These are phyloP conservation scores for Serendipita indica DNA, from an alignment of 768 basidiomycete species.

Conservation along the genomic window DNA sequence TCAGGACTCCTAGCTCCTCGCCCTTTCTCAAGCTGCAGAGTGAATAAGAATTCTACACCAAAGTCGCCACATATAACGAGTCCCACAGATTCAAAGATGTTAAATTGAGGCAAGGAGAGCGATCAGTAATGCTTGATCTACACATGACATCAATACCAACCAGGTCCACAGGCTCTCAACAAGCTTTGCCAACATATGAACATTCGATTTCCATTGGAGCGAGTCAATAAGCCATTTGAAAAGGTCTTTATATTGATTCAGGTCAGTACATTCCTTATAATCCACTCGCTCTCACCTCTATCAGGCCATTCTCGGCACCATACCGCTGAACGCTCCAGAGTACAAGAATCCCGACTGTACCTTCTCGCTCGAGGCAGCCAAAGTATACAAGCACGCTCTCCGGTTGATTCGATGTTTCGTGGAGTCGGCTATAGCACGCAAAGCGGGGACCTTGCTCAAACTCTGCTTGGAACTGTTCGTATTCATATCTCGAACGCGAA, in stretches of 20 bases:
- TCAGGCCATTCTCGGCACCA: conserved; percentile 57
- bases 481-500: background rate
- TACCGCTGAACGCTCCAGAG: conserved; percentile 52
- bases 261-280: conserved; percentile 25
- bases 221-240: conserved; percentile 52
- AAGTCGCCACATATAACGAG: background rate
- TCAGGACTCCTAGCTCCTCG: conserved; percentile 34
- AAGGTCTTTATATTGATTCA: conserved; percentile 75
- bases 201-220: conserved; percentile 63
- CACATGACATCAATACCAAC: background rate
- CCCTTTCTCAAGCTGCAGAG: conserved; percentile 53
- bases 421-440: conserved; percentile 55
- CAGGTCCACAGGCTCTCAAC: conserved; percentile 35
- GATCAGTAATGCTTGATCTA: conserved; percentile 30
- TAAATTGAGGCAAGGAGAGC: conserved; percentile 64
- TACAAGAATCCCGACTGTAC: conserved; percentile 60
- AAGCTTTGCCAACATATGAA: conserved; percentile 56
- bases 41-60: conserved; percentile 20
- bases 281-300: conserved; percentile 10
- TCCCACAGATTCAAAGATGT: conserved; percentile 43
- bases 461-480: conserved; percentile 61
- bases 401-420: conserved; percentile 74
- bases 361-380: conserved; percentile 50
- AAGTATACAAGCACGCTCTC: conserved; percentile 58
- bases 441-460: conserved; percentile 52